Conservation (phyloP, 1,284 basidiomycete species). For the Sanguinoderma infundibulare region DNA sequence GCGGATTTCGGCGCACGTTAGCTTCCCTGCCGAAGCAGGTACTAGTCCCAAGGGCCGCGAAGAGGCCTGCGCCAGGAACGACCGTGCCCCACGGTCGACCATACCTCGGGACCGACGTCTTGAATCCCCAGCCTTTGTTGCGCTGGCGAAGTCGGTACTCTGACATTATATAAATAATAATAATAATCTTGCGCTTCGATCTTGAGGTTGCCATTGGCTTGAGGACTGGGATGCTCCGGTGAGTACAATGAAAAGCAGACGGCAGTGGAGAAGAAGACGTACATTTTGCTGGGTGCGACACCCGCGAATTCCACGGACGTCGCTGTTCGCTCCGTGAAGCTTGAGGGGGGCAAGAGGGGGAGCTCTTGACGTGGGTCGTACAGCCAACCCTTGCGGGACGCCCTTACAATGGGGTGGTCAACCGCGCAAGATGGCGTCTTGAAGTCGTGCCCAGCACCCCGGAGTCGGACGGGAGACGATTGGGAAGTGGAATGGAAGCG, state of each 20-base stretch:
- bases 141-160: constrained; percentile 4
- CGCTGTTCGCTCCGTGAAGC: neutral
- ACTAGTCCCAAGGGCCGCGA: constrained; percentile 14
- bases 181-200: neutral
- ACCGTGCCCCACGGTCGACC: neutral
- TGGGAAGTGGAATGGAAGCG: too few relatives aligned
- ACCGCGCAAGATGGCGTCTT: too few relatives aligned
- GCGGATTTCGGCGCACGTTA: constrained; percentile 12
- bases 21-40: constrained; percentile 9
- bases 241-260: too few relatives aligned
- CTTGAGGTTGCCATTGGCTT: too few relatives aligned
- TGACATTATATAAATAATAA: neutral
- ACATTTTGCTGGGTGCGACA: neutral
- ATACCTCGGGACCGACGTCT: constrained; percentile 7
- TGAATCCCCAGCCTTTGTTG: neutral
- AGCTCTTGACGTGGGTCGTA: too few relatives aligned
- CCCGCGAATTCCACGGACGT: neutral
- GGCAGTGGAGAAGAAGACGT: neutral
- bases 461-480: too few relatives aligned
- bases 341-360: too few relatives aligned
- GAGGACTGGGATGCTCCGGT: too few relatives aligned
- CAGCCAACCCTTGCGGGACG: too few relatives aligned
- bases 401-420: too few relatives aligned
- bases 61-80: constrained; percentile 13
- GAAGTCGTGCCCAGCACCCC: too few relatives aligned